Evolutionary conservation across 2,329 filamentous ascomycete genomes (phyloP).

Genomic region (Calonectria multiphialidica): DNA sequence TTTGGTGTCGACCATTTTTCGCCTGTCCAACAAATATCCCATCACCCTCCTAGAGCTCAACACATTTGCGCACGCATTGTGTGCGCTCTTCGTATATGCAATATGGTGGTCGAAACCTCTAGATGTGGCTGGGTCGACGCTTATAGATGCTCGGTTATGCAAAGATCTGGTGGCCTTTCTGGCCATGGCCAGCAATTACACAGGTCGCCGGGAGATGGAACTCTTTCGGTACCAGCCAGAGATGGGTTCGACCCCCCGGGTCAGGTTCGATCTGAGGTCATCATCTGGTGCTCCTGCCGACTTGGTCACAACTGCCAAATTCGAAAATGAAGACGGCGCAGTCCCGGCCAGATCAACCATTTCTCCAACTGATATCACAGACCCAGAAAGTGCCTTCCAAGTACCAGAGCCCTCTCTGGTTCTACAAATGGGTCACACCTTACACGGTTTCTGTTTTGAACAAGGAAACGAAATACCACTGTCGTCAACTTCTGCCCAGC

Average conservation of each 20-base stretch:
- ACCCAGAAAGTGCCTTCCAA: not conserved
- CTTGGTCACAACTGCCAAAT: not conserved
- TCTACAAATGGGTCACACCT: not conserved
- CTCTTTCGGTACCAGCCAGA: not conserved
- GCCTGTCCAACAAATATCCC: not conserved
- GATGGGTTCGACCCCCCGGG: not conserved
- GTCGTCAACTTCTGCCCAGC: not conserved
- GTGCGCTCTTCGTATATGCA: not conserved
- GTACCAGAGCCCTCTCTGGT: not conserved
- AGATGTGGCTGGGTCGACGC: not conserved
- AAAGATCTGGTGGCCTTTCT: not conserved
- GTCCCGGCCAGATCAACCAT: not conserved
- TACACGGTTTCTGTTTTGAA: not conserved
- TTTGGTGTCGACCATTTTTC: not conserved
- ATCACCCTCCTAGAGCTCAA: not conserved
- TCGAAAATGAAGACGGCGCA: not conserved
- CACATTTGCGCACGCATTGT: not conserved
- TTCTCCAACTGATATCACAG: not conserved
- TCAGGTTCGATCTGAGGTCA: not conserved
- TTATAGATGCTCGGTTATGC: not conserved
- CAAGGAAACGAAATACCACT: not conserved
- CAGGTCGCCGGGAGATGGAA: not conserved
- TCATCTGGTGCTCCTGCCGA: not conserved
- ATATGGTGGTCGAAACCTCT: not conserved
- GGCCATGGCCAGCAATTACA: not conserved